Evolutionary conservation across 2,329 filamentous ascomycete genomes (phyloP).

Genomic region (Neopestalotiopsis clavispora): DNA sequence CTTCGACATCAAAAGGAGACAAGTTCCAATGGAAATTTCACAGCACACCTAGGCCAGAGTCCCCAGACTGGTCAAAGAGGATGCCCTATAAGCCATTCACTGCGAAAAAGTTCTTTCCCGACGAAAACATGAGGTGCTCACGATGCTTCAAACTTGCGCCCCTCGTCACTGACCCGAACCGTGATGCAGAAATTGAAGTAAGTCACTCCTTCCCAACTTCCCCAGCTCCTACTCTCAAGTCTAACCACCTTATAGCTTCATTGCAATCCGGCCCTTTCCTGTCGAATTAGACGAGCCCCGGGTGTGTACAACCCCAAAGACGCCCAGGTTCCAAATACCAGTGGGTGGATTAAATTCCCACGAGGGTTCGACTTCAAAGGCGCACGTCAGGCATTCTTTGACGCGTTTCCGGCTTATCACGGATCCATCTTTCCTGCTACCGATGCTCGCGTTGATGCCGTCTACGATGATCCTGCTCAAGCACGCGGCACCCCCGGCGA

Average conservation of each 20-base stretch:
- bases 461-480: conserved; percentile 16
- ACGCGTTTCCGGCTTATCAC: conserved; percentile 21
- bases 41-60: not conserved
- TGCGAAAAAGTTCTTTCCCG: not conserved
- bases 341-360: conserved; percentile 23
- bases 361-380: conserved; percentile 17
- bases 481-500: conserved; percentile 18
- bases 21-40: not conserved
- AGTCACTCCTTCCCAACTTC: not conserved
- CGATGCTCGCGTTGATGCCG: conserved; percentile 4
- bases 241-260: conserved; percentile 19
- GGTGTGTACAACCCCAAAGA: conserved; percentile 1
- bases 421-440: conserved; percentile 23
- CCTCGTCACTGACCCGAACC: not conserved
- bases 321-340: conserved; percentile 23
- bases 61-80: not conserved
- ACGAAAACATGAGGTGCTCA: not conserved
- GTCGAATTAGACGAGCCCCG: conserved; percentile 22
- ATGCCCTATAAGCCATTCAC: not conserved
- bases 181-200: not conserved
- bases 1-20: not conserved
- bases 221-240: too few species aligned
- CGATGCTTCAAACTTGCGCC: conserved; percentile 6
- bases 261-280: conserved; percentile 17
- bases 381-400: conserved; percentile 20